These are phyloP conservation scores for Candida boidinii DNA, from an alignment of 805 yeast genomes.

Conservation along the genomic window DNA sequence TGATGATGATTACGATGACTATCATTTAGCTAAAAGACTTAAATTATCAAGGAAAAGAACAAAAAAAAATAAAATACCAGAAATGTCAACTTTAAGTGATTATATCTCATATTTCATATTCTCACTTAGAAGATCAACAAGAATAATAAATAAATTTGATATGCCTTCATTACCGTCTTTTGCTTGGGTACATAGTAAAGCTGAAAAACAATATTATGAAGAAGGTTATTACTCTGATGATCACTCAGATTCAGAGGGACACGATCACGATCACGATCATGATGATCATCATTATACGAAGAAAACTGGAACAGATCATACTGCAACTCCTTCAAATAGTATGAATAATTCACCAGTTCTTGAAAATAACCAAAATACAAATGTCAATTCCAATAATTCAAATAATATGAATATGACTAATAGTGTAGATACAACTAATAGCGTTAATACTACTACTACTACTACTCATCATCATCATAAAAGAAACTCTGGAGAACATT, in stretches of 20 bases:
- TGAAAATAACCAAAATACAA: background rate
- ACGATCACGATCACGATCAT: slow-evolving; percentile 1
- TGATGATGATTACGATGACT: slow-evolving; percentile 12
- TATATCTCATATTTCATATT: slow-evolving; percentile 13
- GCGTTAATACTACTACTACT: background rate
- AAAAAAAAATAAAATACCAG: background rate
- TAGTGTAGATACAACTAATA: background rate
- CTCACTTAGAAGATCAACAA: slow-evolving; percentile 17
- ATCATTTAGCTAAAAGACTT: slow-evolving; percentile 1
- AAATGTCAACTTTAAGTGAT: too few relatives aligned
- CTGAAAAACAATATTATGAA: slow-evolving; percentile 27
- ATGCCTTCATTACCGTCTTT: slow-evolving; percentile 33
- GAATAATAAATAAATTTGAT: slow-evolving; percentile 27
- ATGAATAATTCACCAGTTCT: background rate
- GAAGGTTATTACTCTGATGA: slow-evolving; percentile 20
- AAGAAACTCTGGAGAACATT: slow-evolving; percentile 5
- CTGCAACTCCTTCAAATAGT: too few relatives aligned
- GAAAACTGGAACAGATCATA: too few relatives aligned
- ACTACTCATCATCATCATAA: background rate
- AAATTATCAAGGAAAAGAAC: slow-evolving; percentile 9
- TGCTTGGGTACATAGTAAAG: slow-evolving; percentile 21
- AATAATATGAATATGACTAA: too few relatives aligned
- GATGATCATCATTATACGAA: too few relatives aligned
- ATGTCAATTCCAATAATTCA: too few relatives aligned
- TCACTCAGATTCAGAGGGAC: slow-evolving; percentile 6